A percentile compares a stretch with the other conserved stretches of the same genome.
Conservation (phyloP, 495 filamentous ascomycete species). For the Friedmanniomyces simplex region DNA sequence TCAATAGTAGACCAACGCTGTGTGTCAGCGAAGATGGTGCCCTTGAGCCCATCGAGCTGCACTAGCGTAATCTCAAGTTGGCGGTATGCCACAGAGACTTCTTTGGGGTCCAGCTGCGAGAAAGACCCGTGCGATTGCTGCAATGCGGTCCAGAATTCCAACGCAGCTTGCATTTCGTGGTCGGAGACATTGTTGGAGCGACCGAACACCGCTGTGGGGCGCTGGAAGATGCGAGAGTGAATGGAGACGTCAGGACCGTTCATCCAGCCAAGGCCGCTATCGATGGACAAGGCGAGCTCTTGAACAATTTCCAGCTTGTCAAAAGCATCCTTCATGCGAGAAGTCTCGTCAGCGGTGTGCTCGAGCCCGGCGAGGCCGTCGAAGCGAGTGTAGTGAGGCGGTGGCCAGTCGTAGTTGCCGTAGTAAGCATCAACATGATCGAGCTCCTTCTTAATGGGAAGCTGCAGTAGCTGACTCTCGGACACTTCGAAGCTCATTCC, state of each 20-base stretch:
- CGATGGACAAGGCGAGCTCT: slow-evolving; percentile 45
- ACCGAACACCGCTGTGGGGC: slow-evolving; percentile 26
- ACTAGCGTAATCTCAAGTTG: background rate
- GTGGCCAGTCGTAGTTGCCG: slow-evolving; percentile 46
- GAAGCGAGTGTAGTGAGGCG: slow-evolving; percentile 39
- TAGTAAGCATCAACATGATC: slow-evolving; percentile 36
- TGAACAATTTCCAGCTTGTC: slow-evolving; percentile 31
- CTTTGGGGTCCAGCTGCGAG: slow-evolving; percentile 15
- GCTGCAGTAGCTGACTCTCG: slow-evolving; percentile 30
- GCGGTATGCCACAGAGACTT: slow-evolving; percentile 12
- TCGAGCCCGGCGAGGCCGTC: slow-evolving; percentile 39
- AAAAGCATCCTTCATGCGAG: slow-evolving; percentile 40
- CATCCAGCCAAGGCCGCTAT: slow-evolving; percentile 49
- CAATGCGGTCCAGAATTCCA: slow-evolving; percentile 28
- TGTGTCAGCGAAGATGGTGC: slow-evolving; percentile 3
- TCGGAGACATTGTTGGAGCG: slow-evolving; percentile 17
- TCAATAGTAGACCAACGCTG: slow-evolving; percentile 8
- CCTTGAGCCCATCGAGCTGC: slow-evolving; percentile 4
- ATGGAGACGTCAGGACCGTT: slow-evolving; percentile 34
- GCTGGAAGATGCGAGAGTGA: slow-evolving; percentile 20
- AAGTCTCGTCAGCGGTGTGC: slow-evolving; percentile 41
- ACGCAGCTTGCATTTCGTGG: slow-evolving; percentile 19
- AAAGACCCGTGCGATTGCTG: slow-evolving; percentile 11
- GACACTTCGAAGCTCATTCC: slow-evolving; percentile 48
- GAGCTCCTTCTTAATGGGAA: slow-evolving; percentile 34